phyloP scores from a whole-genome alignment of 768 basidiomycete genomes.

The Macrolepiota fuliginosa region DNA sequence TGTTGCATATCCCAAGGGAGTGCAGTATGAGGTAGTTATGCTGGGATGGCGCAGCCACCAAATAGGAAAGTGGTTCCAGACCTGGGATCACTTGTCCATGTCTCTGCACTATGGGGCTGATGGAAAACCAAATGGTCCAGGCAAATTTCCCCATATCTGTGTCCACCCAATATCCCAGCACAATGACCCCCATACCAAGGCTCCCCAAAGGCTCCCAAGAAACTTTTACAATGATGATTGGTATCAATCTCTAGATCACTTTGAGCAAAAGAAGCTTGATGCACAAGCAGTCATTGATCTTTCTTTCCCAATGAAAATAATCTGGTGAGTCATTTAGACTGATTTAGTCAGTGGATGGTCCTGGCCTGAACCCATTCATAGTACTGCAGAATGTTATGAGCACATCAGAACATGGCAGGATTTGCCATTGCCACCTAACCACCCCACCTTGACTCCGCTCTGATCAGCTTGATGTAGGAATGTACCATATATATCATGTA shows the following conservation, averaged over 20 bases:
- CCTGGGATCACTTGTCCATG: background rate
- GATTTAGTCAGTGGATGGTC: background rate
- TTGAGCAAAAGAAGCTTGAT: background rate
- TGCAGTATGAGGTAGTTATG: background rate
- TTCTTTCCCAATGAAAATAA: background rate
- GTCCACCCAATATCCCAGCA: background rate
- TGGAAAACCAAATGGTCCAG: background rate
- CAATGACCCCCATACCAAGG: background rate
- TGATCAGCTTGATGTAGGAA: background rate
- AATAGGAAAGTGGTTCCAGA: background rate
- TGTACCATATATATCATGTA: too few relatives aligned
- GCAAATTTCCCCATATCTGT: background rate
- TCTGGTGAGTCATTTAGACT: background rate
- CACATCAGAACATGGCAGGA: background rate
- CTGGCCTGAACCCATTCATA: background rate
- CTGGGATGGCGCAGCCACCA: background rate
- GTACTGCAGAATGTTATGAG: background rate
- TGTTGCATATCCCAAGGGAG: background rate
- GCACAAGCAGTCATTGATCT: background rate
- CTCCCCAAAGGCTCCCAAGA: background rate
- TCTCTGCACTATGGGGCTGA: background rate
- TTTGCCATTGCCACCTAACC: background rate
- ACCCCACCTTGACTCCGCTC: background rate
- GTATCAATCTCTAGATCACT: background rate
- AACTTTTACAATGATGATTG: background rate